Evolutionary conservation across 441 rosid species (phyloP), one percentile per base, ranked within the genome.

Genomic region (Corymbia calophylla): DNA sequence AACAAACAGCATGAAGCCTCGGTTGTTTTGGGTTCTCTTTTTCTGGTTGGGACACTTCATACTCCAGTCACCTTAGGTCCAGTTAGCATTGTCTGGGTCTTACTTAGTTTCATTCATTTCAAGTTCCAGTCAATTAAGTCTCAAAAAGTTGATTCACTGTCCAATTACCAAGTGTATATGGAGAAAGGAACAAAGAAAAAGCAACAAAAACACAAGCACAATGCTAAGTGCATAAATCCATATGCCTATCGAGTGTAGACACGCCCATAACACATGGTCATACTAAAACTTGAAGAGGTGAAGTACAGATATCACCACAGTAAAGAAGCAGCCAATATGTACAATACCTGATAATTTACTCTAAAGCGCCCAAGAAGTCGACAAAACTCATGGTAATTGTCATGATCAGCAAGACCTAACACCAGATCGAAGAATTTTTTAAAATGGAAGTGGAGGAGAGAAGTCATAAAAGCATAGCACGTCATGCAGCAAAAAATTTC

Each of bases 401-500:
- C 99, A 94, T 98, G 99, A 95, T 97, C 99, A 91, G 98, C 97
- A 93, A 98, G 99, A 92, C 99, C 99, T 98, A 93, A 92, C 88
- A 66, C 89, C 87, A 55, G 23, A 81, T 32, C 7, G 48, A 51
- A 47, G 56, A 89, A n/a, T 2, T 6, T n/a, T 44, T 49, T 21
- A 62, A 19, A 6, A 8, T 18, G 25, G 31, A 53, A 19, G 48
- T 8, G 35, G 25, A 48, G 11, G 39, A 53, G 70, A 60, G 56
- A 44, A 48, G 85, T 60, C 32, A 49, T 27, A 16, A 68, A 68
- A 88, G 56, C 82, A 88, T 27, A 88, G 84, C 84, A 12, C 17
- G 9, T 44, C 48, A 49, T 88, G 88, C 55, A 86, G 25, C 77
- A 44, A 7, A 39, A 68, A 88, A 19, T n/a, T 23, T 48, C 48